Percentiles rank a stretch among this genome's conserved stretches.
phyloP scores from a whole-genome alignment of 768 basidiomycete genomes.

The Suillus bovinus region DNA sequence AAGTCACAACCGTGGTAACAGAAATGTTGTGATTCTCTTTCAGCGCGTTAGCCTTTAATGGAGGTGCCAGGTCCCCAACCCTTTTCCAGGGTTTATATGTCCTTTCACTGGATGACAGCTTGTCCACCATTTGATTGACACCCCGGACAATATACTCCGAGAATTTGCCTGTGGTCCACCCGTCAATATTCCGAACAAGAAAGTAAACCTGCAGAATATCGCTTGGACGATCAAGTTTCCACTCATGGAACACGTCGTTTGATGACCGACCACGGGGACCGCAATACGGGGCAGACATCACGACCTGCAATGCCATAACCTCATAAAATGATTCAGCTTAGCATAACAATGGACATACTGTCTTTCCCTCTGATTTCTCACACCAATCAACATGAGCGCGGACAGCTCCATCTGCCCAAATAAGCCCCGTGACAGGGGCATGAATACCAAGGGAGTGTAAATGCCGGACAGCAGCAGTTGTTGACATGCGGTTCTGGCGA shows the following conservation, averaged over 20 bases:
- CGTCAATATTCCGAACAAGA: conserved; percentile 52
- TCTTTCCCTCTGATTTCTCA: conserved; percentile 31
- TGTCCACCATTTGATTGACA: conserved; percentile 36
- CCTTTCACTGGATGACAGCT: conserved; percentile 32
- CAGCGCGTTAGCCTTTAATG: conserved; percentile 19
- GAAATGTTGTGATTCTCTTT: conserved; percentile 40
- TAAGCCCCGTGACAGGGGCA: conserved; percentile 52
- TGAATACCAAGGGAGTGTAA: conserved; percentile 46
- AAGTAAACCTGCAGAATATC: conserved; percentile 53
- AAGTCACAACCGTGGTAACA: conserved; percentile 25
- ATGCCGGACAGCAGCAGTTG: conserved; percentile 50
- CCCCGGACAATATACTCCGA: conserved; percentile 40
- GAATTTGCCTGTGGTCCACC: conserved; percentile 50
- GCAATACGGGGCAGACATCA: conserved; percentile 52
- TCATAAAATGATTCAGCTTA: conserved; percentile 3
- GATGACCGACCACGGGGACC: conserved; percentile 18
- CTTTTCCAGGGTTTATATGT: conserved; percentile 51
- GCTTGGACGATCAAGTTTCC: conserved; percentile 44
- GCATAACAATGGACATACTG: conserved; percentile 31
- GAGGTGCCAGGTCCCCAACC: conserved; percentile 33
- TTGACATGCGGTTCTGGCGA: conserved; percentile 58
- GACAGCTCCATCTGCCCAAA: conserved; percentile 54
- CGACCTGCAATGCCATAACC: conserved; percentile 33
- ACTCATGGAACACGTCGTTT: conserved; percentile 43
- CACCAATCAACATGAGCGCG: conserved; percentile 61